Percentiles rank a stretch among this genome's conserved stretches.
These are phyloP conservation scores for Backusella tarrabulga DNA, from an alignment of 192 early-diverging fungal genomes.

Conservation along the genomic window DNA sequence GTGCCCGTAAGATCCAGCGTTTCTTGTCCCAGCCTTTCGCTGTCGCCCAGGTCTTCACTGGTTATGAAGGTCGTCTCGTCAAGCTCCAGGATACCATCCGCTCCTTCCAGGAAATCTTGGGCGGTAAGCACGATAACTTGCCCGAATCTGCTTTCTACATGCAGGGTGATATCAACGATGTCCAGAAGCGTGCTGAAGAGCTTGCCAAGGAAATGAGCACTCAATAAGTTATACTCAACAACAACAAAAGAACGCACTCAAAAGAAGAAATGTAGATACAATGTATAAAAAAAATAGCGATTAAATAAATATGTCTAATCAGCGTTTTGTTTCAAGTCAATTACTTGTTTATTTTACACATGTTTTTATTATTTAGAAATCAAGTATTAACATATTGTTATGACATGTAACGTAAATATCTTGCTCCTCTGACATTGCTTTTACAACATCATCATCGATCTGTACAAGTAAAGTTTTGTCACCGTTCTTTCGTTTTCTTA, in stretches of 20 bases:
- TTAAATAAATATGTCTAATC: conserved; percentile 7
- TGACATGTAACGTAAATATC: conserved; percentile 54
- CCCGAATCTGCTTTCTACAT: conserved; percentile 99
- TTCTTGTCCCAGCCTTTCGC: no score
- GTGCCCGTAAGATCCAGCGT: no score
- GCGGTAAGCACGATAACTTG: conserved; percentile 93
- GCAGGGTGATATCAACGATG: conserved; percentile 96
- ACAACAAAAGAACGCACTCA: not conserved
- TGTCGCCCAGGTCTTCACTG: no score
- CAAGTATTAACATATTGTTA: not conserved
- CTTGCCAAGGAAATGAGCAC: conserved; percentile 35
- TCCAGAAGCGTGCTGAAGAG: conserved; percentile 79
- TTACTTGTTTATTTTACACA: not conserved
- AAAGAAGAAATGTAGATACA: conserved; percentile 9
- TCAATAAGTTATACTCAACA: conserved; percentile 15
- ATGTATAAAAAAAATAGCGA: conserved; percentile 9
- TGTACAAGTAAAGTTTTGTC: conserved; percentile 51
- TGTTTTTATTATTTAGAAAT: not conserved
- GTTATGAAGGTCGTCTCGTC: conserved; percentile 93
- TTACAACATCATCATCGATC: conserved; percentile 58
- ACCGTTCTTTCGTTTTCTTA: not conserved
- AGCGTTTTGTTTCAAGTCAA: conserved; percentile 2
- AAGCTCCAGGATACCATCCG: conserved; percentile 89
- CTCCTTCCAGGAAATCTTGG: conserved; percentile 96
- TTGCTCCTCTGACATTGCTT: conserved; percentile 62